Percentiles rank a stretch among this genome's conserved stretches.
Evolutionary conservation across 495 filamentous ascomycete genomes (phyloP).

Genomic region (Hypoxylon rickii): DNA sequence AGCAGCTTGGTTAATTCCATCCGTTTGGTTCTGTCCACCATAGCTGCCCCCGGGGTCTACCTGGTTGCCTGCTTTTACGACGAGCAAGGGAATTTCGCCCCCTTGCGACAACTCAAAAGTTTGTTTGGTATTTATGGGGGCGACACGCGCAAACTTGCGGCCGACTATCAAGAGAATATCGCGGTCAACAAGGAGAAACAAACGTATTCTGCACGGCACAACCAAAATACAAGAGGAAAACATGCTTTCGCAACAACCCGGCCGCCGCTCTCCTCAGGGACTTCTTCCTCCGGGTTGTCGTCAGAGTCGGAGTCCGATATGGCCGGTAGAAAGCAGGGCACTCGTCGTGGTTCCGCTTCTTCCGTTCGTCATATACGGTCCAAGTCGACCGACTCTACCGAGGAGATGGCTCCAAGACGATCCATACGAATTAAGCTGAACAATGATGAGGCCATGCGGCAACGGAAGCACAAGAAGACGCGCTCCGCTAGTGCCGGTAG

Average conservation of each 20-base stretch:
- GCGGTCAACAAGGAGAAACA: conserved; percentile 39
- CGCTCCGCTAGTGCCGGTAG: conserved; percentile 47
- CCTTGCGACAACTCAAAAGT: conserved; percentile 63
- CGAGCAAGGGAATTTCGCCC: conserved; percentile 77
- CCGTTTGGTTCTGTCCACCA: conserved; percentile 74
- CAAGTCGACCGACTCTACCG: conserved; percentile 56
- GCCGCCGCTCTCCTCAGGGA: conserved; percentile 57
- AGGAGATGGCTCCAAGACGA: conserved; percentile 69
- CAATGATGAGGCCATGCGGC: conserved; percentile 72
- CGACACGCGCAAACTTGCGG: conserved; percentile 41
- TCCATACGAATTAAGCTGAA: conserved; percentile 91
- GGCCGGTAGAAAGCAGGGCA: conserved; percentile 25
- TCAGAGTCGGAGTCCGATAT: conserved; percentile 65
- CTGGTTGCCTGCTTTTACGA: conserved; percentile 80
- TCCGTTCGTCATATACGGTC: conserved; percentile 53
- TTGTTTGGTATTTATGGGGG: conserved; percentile 55
- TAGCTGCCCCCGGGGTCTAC: conserved; percentile 79
- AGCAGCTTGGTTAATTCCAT: conserved; percentile 65
- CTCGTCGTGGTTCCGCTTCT: conserved; percentile 38
- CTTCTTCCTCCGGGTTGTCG: conserved; percentile 62
- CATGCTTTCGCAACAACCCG: conserved; percentile 42
- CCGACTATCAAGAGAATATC: conserved; percentile 44
- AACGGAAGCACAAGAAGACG: conserved; percentile 63
- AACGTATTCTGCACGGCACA: conserved; percentile 2
- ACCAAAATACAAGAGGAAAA: conserved; percentile 16